Evolutionary conservation across 345 rosid species (phyloP).

Genomic region (Arabis alpina): DNA sequence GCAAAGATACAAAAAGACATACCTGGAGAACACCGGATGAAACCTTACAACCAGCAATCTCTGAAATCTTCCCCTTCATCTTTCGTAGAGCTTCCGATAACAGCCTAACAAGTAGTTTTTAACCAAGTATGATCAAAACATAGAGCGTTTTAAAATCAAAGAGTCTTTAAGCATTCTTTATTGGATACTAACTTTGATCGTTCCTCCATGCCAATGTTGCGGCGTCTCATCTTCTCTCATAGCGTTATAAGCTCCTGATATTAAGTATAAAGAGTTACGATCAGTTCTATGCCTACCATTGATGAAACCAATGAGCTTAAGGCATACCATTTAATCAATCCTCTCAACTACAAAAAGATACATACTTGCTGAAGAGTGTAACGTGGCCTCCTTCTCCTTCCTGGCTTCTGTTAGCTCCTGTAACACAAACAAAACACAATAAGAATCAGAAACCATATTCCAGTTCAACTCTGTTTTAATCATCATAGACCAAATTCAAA

Average conservation of each 20-base stretch:
- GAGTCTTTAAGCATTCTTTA: not conserved
- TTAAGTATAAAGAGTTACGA: constrained; percentile 20
- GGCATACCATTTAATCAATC: not conserved
- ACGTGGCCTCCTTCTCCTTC: constrained; percentile 31
- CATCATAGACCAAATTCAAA: too few relatives aligned
- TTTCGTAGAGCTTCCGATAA: constrained; percentile 75
- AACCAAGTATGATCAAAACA: constrained; percentile 5
- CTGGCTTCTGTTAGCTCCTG: too few relatives aligned
- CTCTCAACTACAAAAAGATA: not conserved
- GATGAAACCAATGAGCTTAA: not conserved
- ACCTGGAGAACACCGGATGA: constrained; percentile 97
- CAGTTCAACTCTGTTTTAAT: too few relatives aligned
- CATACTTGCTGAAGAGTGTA: constrained; percentile 81
- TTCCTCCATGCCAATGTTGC: constrained; percentile 77
- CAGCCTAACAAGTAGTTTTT: constrained; percentile 48
- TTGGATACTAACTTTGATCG: constrained; percentile 67
- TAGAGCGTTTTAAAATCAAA: not conserved
- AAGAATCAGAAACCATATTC: too few relatives aligned
- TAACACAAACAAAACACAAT: too few relatives aligned
- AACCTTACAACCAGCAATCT: constrained; percentile 80
- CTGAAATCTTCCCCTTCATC: constrained; percentile 93
- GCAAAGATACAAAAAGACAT: not conserved
- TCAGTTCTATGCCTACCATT: not conserved
- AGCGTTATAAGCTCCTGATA: constrained; percentile 82
- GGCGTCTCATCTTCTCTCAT: constrained; percentile 96